Base-by-base conservation (phyloP, 2,329 filamentous ascomycete genomes). In the Pseudodiploospora longispora region DNA sequence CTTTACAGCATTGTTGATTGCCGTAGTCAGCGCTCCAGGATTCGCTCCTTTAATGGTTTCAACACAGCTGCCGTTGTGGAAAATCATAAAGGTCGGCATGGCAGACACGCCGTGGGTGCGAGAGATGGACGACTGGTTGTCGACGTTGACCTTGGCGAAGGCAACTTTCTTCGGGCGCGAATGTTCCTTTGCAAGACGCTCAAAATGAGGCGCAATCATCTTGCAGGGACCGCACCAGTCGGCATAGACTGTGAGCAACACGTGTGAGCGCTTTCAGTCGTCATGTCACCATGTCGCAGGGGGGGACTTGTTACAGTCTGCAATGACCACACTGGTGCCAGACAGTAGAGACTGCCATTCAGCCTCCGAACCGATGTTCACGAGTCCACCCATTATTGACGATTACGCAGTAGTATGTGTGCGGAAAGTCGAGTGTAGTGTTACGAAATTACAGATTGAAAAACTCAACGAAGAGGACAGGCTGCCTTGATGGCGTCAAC, bases 171-270 rank as follows among this genome's bases (percentile, higher is more conserved):
- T 83, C 10, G 88, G 83, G 52, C 88, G 82, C 40, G 88, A 82
- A 59, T 93, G 80, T 62, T 91, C 85, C 47, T 76, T 74, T 39
- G 89, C 80, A 47, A 97, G 82, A 56, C 83, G 80, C 60, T 95
- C 87, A 65, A 94, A 97, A 46, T 86, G 79, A 19, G 91, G 91
- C 40, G 87, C 87, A 53, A 97, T 94, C 61, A 84, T 79, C 69
- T 94, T 94, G 78, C 90, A 96, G 59, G 91, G 89, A 45, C 84
- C 85, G 65, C 89, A 97, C 87, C 88, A 95, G 68, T 94, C 86
- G 64, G 91, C 91, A 61, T 93, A 94, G 75, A 96, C 88, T 94
- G 56, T 40, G 55, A 52, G 41, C 19, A 19, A 19, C 3, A 19
- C 19, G 19, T 19, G 19, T 19, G 19, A 19, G 34, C 9, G 35